Conservation (phyloP, 352 stramenopile genomes). For the Aphanomyces cochlioides region DNA sequence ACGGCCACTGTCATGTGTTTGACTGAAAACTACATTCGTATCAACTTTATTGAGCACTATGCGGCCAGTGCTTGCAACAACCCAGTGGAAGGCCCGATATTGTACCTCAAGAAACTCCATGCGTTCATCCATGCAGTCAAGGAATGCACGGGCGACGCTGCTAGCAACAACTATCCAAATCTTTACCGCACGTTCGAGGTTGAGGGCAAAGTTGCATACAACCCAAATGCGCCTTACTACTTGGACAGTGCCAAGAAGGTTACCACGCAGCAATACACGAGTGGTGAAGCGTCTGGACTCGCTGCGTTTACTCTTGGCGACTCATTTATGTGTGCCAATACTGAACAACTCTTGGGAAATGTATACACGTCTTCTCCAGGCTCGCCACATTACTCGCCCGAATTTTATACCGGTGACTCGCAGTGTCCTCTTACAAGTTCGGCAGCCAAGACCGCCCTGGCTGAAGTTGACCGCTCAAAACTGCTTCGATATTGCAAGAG, state of each 20-base stretch:
- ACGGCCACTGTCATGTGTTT: constrained; percentile 30
- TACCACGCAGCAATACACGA: constrained; percentile 22
- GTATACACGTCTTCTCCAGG: no score
- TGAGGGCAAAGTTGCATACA: constrained; percentile 8
- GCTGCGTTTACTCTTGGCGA: constrained; percentile 20
- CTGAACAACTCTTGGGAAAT: constrained; percentile 12
- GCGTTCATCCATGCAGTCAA: constrained; percentile 21
- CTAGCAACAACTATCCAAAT: constrained; percentile 16
- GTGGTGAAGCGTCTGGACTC: constrained; percentile 26
- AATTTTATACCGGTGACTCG: no score
- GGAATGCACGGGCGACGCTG: not conserved
- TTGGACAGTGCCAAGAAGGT: constrained; percentile 15
- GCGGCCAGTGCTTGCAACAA: constrained; percentile 21
- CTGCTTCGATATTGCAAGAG: constrained; percentile 25
- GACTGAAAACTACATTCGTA: constrained; percentile 30
- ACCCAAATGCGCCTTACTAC: constrained; percentile 29
- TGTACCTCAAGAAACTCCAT: constrained; percentile 29
- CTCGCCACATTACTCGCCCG: no score
- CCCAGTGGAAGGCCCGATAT: constrained; percentile 22
- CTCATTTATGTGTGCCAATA: constrained; percentile 25
- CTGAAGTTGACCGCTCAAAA: constrained; percentile 1
- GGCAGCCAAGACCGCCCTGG: no score
- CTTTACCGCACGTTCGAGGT: constrained; percentile 21
- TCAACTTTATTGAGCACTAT: constrained; percentile 32
- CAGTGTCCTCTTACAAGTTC: no score